Percentiles rank a stretch among this genome's conserved stretches.
These are phyloP conservation scores for Colletotrichum theobromicola DNA, from an alignment of 2,329 filamentous ascomycete genomes.

Conservation along the genomic window DNA sequence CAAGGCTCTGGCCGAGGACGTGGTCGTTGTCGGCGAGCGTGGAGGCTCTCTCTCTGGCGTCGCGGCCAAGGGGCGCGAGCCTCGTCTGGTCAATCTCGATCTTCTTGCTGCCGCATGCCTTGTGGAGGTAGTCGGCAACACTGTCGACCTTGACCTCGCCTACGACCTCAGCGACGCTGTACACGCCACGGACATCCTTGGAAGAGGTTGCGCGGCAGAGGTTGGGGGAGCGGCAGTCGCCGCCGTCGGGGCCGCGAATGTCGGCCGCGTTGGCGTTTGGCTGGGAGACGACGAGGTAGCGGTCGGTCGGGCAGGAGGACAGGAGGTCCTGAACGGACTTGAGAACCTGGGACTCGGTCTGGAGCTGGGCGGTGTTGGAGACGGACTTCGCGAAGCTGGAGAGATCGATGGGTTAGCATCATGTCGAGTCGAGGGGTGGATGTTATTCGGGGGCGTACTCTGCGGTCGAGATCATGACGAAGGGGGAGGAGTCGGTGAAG, in stretches of 20 bases:
- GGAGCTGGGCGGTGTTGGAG: slow-evolving; percentile 47
- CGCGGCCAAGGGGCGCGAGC: slow-evolving; percentile 44
- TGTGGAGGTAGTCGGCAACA: slow-evolving; percentile 49
- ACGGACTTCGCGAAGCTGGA: slow-evolving; percentile 36
- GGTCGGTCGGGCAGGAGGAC: slow-evolving; percentile 71
- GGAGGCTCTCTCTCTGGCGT: slow-evolving; percentile 42
- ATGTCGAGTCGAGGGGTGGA: neutral
- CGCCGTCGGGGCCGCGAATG: slow-evolving; percentile 53
- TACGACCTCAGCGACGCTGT: slow-evolving; percentile 63
- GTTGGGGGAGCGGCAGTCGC: slow-evolving; percentile 57
- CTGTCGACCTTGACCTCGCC: slow-evolving; percentile 49
- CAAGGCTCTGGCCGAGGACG: slow-evolving; percentile 55
- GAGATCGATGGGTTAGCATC: neutral
- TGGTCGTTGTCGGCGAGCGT: slow-evolving; percentile 54
- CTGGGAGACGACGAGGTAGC: slow-evolving; percentile 81
- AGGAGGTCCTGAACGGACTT: slow-evolving; percentile 57
- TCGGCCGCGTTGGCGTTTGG: slow-evolving; percentile 75
- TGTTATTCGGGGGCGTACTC: slow-evolving; percentile 61
- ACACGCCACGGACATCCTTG: slow-evolving; percentile 41
- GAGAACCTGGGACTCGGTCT: slow-evolving; percentile 51
- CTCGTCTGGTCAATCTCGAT: slow-evolving; percentile 43
- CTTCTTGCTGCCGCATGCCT: slow-evolving; percentile 46
- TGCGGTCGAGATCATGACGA: slow-evolving; percentile 85
- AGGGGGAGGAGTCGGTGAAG: slow-evolving; percentile 87
- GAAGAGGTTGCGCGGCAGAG: slow-evolving; percentile 48